Base-by-base conservation (phyloP, 208 protist species). In the Trypanosoma conorhini region DNA sequence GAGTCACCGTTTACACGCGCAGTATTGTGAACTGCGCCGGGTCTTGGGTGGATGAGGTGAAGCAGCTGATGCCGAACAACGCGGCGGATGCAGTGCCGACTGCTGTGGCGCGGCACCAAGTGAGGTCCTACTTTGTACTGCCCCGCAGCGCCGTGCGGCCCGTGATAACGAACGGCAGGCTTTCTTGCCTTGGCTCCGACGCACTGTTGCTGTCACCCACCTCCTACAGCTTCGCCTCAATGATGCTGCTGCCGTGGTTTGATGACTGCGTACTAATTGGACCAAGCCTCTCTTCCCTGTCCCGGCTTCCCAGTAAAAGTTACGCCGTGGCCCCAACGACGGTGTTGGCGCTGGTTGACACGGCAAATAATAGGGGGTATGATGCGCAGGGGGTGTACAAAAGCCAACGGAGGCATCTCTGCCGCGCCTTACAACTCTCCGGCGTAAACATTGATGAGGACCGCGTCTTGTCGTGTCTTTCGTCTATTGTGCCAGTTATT, bases 11-110 rank as follows among this genome's bases (percentile, higher is more conserved):
- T 5, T 81, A 79, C 71, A 75, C 87, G 28, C 81, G 87, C 13
- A 73, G 73, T 60, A 78, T 96, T 5, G 67, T 92, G 8, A 93
- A 91, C 76, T 96, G 91, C 74, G 54, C 79, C 0, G 91, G 88
- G 21, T 72, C 78, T 57, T 80, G 81, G 79, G 86, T 69, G 0
- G 88, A 93, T 62, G 69, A 81, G 22, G 85, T 93, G 22, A 80
- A 76, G 48, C 54, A 65, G 24, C 65, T 87, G 59, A 70, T 85
- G 30, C 77, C 81, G 21, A 63, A 55, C 48, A 91, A 83, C 59
- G 58, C 74, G 1, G 35, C 42, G 30, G 76, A 81, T 44, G 51
- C 59, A 5, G 66, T 81, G 5, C 86, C 85, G 1, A 17, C 48
- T 13, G 82, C 75, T 0, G 72, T 84, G 24, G 79, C 72, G 13